These are phyloP conservation scores for Carpinus viminea DNA, from an alignment of 306 rosid species.

Conservation along the genomic window DNA sequence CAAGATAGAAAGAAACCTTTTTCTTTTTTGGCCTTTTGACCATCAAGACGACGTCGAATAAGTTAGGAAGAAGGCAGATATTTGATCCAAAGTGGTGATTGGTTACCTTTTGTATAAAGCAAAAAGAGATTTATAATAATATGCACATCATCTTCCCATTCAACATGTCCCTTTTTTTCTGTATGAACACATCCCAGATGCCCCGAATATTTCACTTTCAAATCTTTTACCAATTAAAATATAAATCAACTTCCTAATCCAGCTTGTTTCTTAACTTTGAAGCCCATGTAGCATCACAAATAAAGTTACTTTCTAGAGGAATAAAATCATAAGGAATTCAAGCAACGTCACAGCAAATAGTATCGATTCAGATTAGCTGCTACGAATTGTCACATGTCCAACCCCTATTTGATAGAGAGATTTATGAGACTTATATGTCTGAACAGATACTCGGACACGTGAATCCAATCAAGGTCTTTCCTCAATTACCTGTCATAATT, in stretches of 20 bases:
- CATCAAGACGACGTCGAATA: background rate
- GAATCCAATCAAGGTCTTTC: no score
- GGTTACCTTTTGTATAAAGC: conserved; percentile 18
- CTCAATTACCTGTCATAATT: no score
- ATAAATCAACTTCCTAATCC: background rate
- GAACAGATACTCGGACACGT: no score
- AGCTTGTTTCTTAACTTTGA: conserved; percentile 24
- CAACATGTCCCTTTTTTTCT: conserved; percentile 6
- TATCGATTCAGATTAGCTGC: no score
- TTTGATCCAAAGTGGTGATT: background rate
- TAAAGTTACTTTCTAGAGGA: background rate
- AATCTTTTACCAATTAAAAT: conserved; percentile 12
- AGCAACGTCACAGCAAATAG: background rate
- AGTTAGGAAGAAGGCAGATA: background rate
- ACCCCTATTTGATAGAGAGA: no score
- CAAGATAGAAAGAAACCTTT: background rate
- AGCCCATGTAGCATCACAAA: background rate
- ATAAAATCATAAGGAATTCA: background rate
- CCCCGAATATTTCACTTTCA: conserved; percentile 25
- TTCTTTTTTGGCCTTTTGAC: background rate
- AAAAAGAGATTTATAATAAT: background rate
- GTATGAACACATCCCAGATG: conserved; percentile 20
- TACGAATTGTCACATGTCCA: no score
- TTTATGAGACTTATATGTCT: no score
- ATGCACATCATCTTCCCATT: conserved; percentile 27